These are phyloP conservation scores for Biscogniauxia mediterranea DNA, from an alignment of 2,329 filamentous ascomycete species.

Conservation along the genomic window DNA sequence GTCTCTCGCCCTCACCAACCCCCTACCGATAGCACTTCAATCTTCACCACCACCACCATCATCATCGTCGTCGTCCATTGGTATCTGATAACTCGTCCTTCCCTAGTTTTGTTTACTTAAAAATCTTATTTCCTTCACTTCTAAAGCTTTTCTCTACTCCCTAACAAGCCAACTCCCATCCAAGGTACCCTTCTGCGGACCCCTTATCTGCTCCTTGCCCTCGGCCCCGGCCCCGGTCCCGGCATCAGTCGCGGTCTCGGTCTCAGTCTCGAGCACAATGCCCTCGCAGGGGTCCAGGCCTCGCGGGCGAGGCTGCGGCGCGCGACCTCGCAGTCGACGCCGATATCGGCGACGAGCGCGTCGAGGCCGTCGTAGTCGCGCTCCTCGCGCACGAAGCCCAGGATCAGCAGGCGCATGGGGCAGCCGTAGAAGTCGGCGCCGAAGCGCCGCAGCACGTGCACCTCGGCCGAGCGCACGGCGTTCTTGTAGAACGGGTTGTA, in stretches of 20 bases:
- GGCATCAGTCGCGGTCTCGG: no score
- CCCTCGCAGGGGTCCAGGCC: conserved; percentile 51
- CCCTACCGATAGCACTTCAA: no score
- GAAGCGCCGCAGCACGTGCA: conserved; percentile 82
- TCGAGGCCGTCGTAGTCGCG: conserved; percentile 84
- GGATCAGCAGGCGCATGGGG: conserved; percentile 73
- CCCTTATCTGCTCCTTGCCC: conserved; percentile 7
- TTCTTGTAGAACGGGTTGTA: conserved; percentile 99
- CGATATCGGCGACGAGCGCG: conserved; percentile 83
- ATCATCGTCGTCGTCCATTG: no score
- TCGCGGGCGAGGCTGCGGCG: conserved; percentile 66
- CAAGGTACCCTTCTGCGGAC: conserved; percentile 18
- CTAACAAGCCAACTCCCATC: conserved; percentile 34
- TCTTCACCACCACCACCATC: no score
- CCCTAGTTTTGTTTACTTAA: no score
- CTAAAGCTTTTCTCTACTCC: conserved; percentile 1
- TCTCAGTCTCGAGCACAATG: no score
- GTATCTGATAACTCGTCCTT: no score
- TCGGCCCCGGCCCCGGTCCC: conserved; percentile 36
- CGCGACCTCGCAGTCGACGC: conserved; percentile 82
- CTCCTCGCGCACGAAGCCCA: conserved; percentile 88
- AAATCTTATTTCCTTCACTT: no score
- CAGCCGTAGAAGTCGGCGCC: conserved; percentile 79
- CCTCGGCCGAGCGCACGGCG: conserved; percentile 79
- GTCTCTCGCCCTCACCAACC: no score